Evolutionary conservation across 768 basidiomycete species (phyloP).

Genomic region (Agaricus subrufescens): DNA sequence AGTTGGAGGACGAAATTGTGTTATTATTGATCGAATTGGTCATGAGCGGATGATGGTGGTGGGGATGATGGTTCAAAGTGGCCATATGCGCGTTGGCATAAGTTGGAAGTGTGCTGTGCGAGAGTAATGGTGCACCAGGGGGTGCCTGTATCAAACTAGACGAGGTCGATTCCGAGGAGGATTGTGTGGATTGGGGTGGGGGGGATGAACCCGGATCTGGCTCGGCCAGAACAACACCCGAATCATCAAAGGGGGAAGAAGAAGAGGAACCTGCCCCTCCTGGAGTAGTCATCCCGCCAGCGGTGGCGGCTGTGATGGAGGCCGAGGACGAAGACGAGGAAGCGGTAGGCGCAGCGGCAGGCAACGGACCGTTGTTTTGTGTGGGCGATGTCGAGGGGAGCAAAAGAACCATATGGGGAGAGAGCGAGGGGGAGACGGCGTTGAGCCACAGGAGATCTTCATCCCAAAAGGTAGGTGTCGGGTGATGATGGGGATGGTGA

Average conservation of each 20-base stretch:
- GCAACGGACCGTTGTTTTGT: neutral
- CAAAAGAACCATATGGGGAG: conserved; percentile 6
- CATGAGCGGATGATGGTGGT: neutral
- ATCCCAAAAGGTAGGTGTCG: neutral
- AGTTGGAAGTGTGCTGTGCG: neutral
- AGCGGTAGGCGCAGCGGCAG: neutral
- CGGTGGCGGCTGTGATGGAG: neutral
- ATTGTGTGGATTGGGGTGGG: neutral
- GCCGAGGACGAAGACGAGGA: neutral
- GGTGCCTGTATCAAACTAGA: neutral
- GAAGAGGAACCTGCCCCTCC: neutral
- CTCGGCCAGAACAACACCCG: no score
- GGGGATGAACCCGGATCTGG: neutral
- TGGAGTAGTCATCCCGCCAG: neutral
- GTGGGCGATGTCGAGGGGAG: conserved; percentile 2
- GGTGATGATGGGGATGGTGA: neutral
- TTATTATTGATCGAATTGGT: neutral
- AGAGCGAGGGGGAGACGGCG: conserved; percentile 1
- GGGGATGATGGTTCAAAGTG: no score
- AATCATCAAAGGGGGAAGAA: neutral
- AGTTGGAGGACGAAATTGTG: neutral
- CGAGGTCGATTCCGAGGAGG: neutral
- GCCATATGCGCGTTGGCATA: neutral
- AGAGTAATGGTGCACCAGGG: neutral
- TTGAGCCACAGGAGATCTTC: conserved; percentile 6